These are phyloP conservation scores for Talinum fruticosum DNA, from an alignment of 148 eudicot genomes.

Conservation along the genomic window DNA sequence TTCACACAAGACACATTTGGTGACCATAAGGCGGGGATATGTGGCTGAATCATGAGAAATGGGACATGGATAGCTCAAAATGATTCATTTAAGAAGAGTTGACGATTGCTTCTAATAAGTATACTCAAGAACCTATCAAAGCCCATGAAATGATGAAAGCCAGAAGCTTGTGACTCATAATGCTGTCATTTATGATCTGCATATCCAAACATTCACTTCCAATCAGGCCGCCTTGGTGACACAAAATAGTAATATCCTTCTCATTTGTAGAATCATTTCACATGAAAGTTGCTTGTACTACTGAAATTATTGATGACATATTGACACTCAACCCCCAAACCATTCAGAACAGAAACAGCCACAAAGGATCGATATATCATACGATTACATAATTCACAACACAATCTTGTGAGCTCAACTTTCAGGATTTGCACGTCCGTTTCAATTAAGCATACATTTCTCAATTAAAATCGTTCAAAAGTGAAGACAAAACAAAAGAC, in stretches of 20 bases:
- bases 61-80: neutral
- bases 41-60: no score
- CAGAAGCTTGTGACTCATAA: neutral
- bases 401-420: no score
- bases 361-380: neutral
- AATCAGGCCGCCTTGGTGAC: neutral
- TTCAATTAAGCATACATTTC: no score
- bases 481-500: no score
- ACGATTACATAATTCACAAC: no score
- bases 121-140: neutral
- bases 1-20: no score
- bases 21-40: no score
- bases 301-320: neutral
- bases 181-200: neutral
- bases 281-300: neutral
- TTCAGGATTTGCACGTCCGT: no score
- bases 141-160: neutral
- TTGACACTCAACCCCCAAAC: neutral
- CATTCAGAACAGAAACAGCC: neutral
- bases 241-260: neutral
- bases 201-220: neutral
- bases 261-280: neutral
- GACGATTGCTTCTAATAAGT: neutral
- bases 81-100: neutral
- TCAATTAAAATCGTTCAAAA: neutral